Percentiles rank a stretch among this genome's conserved stretches.
Conservation (phyloP, 805 yeast species). For the Scheffersomyces amazonensis region DNA sequence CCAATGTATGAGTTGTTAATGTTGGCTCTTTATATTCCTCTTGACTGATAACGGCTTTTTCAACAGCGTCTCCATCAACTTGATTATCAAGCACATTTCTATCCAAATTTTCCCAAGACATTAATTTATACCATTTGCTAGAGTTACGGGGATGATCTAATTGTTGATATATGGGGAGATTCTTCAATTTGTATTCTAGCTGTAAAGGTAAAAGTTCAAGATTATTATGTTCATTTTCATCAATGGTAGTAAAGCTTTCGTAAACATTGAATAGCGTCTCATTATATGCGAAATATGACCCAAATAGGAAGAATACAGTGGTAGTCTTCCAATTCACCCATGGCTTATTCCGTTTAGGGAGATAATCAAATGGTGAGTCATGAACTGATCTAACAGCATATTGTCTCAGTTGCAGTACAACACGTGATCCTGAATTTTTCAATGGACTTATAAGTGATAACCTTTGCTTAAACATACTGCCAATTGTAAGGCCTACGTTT, state of each 20-base stretch:
- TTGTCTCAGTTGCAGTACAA: slow-evolving; percentile 2
- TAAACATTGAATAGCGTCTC: slow-evolving; percentile 24
- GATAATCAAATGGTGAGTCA: slow-evolving; percentile 31
- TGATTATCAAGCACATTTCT: slow-evolving; percentile 30
- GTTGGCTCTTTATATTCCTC: slow-evolving; percentile 15
- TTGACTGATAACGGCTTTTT: slow-evolving; percentile 8
- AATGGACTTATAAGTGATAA: too few species aligned
- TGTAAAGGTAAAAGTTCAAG: slow-evolving; percentile 25
- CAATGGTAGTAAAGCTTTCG: slow-evolving; percentile 18
- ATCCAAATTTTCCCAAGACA: slow-evolving; percentile 43
- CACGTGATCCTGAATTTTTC: too few species aligned
- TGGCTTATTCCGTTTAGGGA: slow-evolving; percentile 18
- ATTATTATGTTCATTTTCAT: slow-evolving; percentile 11
- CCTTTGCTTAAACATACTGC: too few species aligned
- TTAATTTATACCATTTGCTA: slow-evolving; percentile 43
- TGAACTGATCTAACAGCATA: slow-evolving; percentile 24
- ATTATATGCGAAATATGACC: slow-evolving; percentile 22
- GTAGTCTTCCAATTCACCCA: slow-evolving; percentile 30
- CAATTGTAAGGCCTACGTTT: too few species aligned
- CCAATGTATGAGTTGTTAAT: slow-evolving; percentile 44
- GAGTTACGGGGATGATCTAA: slow-evolving; percentile 45
- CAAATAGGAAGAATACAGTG: slow-evolving; percentile 15
- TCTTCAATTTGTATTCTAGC: slow-evolving; percentile 47
- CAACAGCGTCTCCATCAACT: slow-evolving; percentile 3
- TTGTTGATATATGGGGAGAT: slow-evolving; percentile 50